Percentiles rank a stretch among this genome's conserved stretches.
Conservation (phyloP, 805 yeast species). For the Zygoascus ofunaensis region DNA sequence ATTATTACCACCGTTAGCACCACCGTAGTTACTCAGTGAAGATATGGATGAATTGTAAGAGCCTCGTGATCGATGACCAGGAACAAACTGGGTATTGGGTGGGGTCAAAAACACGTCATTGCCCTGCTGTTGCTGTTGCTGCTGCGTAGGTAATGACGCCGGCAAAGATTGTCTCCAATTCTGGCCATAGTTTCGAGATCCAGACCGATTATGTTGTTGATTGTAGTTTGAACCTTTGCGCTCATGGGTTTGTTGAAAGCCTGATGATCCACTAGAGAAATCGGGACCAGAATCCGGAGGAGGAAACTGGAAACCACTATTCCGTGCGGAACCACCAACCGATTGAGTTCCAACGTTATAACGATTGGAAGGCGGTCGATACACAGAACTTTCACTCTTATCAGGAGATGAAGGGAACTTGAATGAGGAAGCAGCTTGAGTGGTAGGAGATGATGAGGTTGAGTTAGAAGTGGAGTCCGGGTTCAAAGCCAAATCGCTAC, state of each 20-base stretch:
- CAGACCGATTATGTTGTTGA: constrained; percentile 40
- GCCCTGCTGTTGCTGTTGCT: not conserved
- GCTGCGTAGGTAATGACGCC: constrained; percentile 6
- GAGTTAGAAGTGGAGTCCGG: not conserved
- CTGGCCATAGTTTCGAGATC: constrained; percentile 22
- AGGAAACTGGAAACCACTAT: constrained; percentile 51
- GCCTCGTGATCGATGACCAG: constrained; percentile 71
- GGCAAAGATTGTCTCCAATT: constrained; percentile 19
- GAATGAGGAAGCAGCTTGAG: constrained; percentile 12
- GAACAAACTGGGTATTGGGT: constrained; percentile 40
- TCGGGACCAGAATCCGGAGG: constrained; percentile 26
- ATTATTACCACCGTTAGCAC: constrained; percentile 27
- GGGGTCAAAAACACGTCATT: constrained; percentile 7
- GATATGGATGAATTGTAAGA: constrained; percentile 52
- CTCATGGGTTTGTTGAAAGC: too few relatives aligned
- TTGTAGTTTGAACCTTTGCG: constrained; percentile 12
- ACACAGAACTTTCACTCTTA: constrained; percentile 5
- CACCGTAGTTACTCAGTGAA: constrained; percentile 29
- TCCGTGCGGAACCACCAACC: not conserved
- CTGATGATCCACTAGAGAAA: constrained; percentile 14
- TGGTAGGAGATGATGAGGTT: constrained; percentile 9
- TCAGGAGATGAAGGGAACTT: constrained; percentile 21
- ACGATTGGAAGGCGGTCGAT: constrained; percentile 2
- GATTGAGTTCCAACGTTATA: not conserved
- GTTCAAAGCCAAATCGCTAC: not conserved